These are phyloP conservation scores for Poa annua DNA, from an alignment of 176 grass and related monocot genomes.

Conservation along the genomic window DNA sequence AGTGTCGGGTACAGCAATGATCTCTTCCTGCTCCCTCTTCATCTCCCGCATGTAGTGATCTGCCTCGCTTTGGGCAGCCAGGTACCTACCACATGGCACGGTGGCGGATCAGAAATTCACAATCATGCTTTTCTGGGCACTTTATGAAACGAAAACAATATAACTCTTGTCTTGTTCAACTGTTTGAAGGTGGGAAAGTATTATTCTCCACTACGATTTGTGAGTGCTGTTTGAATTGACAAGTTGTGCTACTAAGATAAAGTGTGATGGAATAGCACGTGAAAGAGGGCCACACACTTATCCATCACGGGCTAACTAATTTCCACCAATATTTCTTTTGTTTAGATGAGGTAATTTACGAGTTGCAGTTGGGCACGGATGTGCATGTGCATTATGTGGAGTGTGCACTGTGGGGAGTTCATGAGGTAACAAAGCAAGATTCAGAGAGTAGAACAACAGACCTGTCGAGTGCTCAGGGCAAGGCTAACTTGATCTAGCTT, in stretches of 20 bases:
- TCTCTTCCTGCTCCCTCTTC: slow-evolving; percentile 81
- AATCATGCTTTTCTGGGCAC: slow-evolving; percentile 23
- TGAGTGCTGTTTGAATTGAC: slow-evolving; percentile 6
- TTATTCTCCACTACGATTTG: slow-evolving; percentile 31
- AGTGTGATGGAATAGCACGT: slow-evolving; percentile 35
- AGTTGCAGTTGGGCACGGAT: background rate
- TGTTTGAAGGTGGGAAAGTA: slow-evolving; percentile 26
- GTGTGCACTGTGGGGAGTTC: background rate
- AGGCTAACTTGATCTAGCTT: background rate
- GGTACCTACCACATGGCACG: slow-evolving; percentile 60
- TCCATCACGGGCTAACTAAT: slow-evolving; percentile 24
- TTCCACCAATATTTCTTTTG: background rate
- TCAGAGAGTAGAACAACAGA: too few relatives aligned
- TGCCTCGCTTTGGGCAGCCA: slow-evolving; percentile 85
- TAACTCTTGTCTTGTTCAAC: slow-evolving; percentile 28
- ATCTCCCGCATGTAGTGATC: slow-evolving; percentile 80
- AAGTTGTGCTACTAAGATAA: slow-evolving; percentile 35
- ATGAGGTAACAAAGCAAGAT: background rate
- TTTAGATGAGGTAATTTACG: slow-evolving; percentile 13
- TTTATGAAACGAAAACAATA: slow-evolving; percentile 33
- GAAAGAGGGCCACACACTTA: slow-evolving; percentile 38
- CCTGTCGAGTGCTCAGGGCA: background rate
- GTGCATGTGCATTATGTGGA: background rate
- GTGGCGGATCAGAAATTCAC: background rate
- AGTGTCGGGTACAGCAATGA: slow-evolving; percentile 73